Conservation (phyloP, 495 filamentous ascomycete genomes). For the Talaromyces proteolyticus region DNA sequence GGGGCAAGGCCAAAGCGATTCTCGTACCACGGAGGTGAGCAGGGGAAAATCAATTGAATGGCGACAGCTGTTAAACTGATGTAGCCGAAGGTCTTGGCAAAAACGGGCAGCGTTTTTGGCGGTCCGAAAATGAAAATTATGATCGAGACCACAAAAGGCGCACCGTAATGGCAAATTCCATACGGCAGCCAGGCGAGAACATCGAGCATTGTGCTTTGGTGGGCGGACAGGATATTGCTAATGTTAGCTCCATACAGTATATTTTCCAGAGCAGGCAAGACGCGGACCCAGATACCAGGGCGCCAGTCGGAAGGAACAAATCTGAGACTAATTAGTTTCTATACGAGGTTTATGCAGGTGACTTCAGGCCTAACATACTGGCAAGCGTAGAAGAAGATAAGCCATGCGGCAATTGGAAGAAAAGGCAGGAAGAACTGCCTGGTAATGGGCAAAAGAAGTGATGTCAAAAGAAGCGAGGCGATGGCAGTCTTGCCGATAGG, state of each 20-base stretch:
- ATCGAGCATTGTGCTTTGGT: conserved; percentile 74
- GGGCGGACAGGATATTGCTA: conserved; percentile 88
- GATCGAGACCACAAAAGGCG: conserved; percentile 66
- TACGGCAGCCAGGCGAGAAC: conserved; percentile 92
- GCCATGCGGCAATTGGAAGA: conserved; percentile 74
- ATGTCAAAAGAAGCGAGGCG: conserved; percentile 56
- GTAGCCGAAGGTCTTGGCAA: conserved; percentile 82
- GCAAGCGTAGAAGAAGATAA: conserved; percentile 85
- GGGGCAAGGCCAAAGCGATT: conserved; percentile 81
- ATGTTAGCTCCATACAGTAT: conserved; percentile 94
- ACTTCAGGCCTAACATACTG: conserved; percentile 64
- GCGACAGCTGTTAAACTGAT: conserved; percentile 81
- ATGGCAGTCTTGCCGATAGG: conserved; percentile 64
- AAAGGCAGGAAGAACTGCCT: conserved; percentile 89
- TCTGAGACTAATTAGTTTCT: no score
- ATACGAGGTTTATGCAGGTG: no score
- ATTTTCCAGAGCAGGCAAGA: conserved; percentile 92
- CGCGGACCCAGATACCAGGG: conserved; percentile 88
- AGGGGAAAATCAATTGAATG: conserved; percentile 85
- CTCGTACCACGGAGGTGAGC: conserved; percentile 95
- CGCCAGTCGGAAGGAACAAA: conserved; percentile 83
- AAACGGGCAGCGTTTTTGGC: conserved; percentile 78
- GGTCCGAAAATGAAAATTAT: conserved; percentile 84
- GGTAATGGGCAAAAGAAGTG: conserved; percentile 80
- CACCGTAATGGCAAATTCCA: conserved; percentile 80